Percentiles rank a stretch among this genome's conserved stretches.
Evolutionary conservation across 352 stramenopile species (phyloP).

Genomic region (Ochromonadaceae sp.): DNA sequence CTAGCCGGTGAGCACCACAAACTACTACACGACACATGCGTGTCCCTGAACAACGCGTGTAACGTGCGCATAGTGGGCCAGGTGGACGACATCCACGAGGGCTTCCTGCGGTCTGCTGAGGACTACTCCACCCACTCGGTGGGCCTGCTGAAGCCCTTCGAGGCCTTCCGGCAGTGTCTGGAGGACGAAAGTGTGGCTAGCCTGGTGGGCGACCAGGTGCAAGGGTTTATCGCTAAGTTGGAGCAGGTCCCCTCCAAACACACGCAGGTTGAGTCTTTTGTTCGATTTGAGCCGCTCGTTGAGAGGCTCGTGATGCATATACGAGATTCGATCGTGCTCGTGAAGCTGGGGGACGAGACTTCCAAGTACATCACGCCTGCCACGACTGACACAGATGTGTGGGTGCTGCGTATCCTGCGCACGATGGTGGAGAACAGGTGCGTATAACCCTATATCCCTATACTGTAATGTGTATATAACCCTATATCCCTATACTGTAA

Average conservation of each 20-base stretch:
- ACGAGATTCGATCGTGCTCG: background rate
- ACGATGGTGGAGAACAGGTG: constrained; percentile 25
- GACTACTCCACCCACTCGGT: background rate
- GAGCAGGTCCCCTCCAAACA: background rate
- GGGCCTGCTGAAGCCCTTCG: background rate
- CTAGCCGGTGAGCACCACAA: background rate
- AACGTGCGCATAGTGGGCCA: background rate
- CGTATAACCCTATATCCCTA: no score
- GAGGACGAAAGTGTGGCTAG: background rate
- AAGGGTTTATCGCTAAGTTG: constrained; percentile 1
- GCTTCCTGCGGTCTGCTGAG: background rate
- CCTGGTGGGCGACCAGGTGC: background rate
- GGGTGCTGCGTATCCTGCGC: constrained; percentile 19
- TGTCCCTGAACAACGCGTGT: constrained; percentile 1
- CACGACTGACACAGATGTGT: constrained; percentile 15
- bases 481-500: no score
- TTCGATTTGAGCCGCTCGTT: constrained; percentile 22
- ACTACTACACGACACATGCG: background rate
- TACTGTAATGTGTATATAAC: no score
- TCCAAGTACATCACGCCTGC: constrained; percentile 13
- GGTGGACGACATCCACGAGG: constrained; percentile 3
- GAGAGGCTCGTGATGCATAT: constrained; percentile 21
- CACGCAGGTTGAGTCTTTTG: background rate
- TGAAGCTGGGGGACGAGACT: constrained; percentile 18
- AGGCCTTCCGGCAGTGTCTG: background rate